Evolutionary conservation across 306 rosid genomes (phyloP), one percentile per base, ranked within the genome.

Genomic region (Calophaca sinica): DNA sequence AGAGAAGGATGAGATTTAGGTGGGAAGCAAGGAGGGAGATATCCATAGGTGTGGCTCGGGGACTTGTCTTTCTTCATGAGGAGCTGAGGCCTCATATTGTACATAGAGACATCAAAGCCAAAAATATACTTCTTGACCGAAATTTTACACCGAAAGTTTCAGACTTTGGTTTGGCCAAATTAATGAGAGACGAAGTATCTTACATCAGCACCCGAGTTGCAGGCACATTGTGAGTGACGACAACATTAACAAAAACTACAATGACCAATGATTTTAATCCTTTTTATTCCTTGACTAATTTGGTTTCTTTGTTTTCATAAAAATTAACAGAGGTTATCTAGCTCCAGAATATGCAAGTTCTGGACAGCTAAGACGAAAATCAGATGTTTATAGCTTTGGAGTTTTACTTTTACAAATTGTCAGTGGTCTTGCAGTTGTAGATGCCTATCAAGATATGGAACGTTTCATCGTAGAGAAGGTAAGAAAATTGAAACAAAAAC

Each of bases 301-400:
- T 64, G 68, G 45, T 75, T 64, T 74, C 0, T 62, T 2, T 20
- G 5, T 9, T 0, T 2, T 0, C 26, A 20, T 0, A 20, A 20
- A 20, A 32, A 36, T 55, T 42, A 41, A 83, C 31, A 94, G 97
- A 76, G 99, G 99, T 26, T 94, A 92, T 84, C 85, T 94, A 52
- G 99, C 99, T 77, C 99, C 99, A 1, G 99, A 94, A 41, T 94
- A 94, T 69, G 96, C 99, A 5, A 79, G 88, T 70, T 90, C 96
- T 0, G 97, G 99, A 35, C 91, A 70, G 61, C 79, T 94, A 77
- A 90, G 97, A 2, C 68, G 98, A 72, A 94, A 92, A 82, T 90
- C 99, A 55, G 99, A 94, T 82, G 87, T 92, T 52, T 94, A 94
- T 29, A 89, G 99, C 82, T 94, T 90, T 3, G 97, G 99, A 36